Percentiles rank a stretch among this genome's conserved stretches.
These are phyloP conservation scores for Ganoderma lingzhi DNA, from an alignment of 1,284 basidiomycete species.

Conservation along the genomic window DNA sequence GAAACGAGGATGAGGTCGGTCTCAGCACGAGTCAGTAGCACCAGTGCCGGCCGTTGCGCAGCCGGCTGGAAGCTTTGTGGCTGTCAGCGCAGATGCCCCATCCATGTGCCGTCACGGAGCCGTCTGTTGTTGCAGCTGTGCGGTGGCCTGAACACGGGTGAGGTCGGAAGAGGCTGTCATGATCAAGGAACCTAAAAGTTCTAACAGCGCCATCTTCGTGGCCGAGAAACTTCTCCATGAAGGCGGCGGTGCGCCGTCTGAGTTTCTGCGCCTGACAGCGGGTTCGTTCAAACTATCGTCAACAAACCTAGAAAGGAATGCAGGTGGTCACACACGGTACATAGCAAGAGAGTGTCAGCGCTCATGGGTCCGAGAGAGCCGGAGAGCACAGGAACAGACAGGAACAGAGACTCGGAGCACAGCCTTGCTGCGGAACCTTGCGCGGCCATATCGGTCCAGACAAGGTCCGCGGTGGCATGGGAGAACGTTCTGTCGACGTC, in stretches of 20 bases:
- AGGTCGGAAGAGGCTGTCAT: constrained; percentile 12
- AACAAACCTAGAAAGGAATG: neutral
- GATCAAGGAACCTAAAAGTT: neutral
- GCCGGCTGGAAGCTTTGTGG: neutral
- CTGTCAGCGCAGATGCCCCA: neutral
- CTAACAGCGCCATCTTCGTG: neutral
- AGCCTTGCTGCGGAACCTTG: neutral
- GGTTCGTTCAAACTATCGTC: neutral
- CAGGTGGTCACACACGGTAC: neutral
- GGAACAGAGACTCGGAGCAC: neutral
- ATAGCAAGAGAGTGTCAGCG: no score
- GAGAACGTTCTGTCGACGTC: constrained; percentile 5
- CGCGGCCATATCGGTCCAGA: neutral
- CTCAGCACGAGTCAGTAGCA: neutral
- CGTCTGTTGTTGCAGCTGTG: neutral
- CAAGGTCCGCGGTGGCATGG: neutral
- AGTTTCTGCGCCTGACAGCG: neutral
- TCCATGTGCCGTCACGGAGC: neutral
- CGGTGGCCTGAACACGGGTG: neutral
- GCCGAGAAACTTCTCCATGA: neutral
- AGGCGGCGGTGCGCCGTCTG: neutral
- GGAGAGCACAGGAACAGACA: neutral
- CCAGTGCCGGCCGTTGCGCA: neutral
- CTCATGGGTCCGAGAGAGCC: neutral
- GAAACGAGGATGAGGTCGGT: neutral